These are phyloP conservation scores for Serpula lacrymans DNA, from an alignment of 768 basidiomycete species.

Conservation along the genomic window DNA sequence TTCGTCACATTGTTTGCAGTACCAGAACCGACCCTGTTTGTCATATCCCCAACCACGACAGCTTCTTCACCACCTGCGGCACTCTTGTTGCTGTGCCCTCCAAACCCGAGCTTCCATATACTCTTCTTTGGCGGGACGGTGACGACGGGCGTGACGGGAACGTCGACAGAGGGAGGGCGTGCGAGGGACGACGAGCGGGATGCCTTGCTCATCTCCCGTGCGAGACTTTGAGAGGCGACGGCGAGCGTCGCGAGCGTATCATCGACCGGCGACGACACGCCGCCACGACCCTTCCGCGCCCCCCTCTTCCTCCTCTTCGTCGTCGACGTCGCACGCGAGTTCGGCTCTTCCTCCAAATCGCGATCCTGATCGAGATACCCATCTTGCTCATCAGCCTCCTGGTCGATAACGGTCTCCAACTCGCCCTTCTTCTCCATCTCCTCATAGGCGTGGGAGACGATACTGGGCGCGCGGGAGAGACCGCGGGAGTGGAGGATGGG, in stretches of 20 bases:
- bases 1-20: slow-evolving; percentile 78
- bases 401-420: slow-evolving; percentile 53
- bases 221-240: slow-evolving; percentile 75
- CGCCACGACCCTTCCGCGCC: slow-evolving; percentile 60
- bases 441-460: slow-evolving; percentile 44
- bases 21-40: too few species aligned
- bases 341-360: slow-evolving; percentile 28
- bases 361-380: slow-evolving; percentile 23
- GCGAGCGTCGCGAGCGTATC: slow-evolving; percentile 69
- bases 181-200: slow-evolving; percentile 32
- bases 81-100: slow-evolving; percentile 47
- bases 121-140: slow-evolving; percentile 49
- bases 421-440: too few species aligned
- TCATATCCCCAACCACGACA: slow-evolving; percentile 35
- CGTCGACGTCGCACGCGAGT: slow-evolving; percentile 64
- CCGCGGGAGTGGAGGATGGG: slow-evolving; percentile 53
- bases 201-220: slow-evolving; percentile 76
- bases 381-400: slow-evolving; percentile 31
- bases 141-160: slow-evolving; percentile 34
- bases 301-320: slow-evolving; percentile 84
- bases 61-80: slow-evolving; percentile 33
- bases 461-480: slow-evolving; percentile 62
- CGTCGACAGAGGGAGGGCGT: slow-evolving; percentile 30
- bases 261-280: slow-evolving; percentile 37
- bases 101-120: slow-evolving; percentile 73